Base-by-base conservation (phyloP, 495 filamentous ascomycete genomes). In the Talaromyces wortmannii region DNA sequence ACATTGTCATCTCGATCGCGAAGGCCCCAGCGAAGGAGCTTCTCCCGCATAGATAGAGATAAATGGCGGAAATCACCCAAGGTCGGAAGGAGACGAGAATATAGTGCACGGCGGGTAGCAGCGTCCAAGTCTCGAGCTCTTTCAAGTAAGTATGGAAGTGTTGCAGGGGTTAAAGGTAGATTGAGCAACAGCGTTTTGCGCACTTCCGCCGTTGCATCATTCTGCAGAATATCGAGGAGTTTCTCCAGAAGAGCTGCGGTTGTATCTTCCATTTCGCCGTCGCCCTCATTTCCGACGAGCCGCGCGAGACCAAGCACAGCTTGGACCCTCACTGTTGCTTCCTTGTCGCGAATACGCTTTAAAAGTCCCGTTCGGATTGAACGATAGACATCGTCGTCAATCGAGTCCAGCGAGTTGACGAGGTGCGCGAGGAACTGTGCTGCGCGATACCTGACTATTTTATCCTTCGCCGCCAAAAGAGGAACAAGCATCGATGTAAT, bases 51-150 rank as follows among this genome's bases (percentile, higher is more conserved):
- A 2, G 85, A 88, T n/a, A 97, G 78, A 17, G 91, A 95, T 46
- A 99, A 75, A 70, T 97, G 90, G 50, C 94, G 86, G 74, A 99
- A 99, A 70, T 99, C 94, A 15, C 92, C 92, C 7, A 99, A 77
- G 0, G 89, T 86, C 1, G 94, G 95, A 7, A 99, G 74, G 2
- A 99, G 73, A 13, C 89, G 84, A 4, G 92, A 87, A 65, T 97
- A 99, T 6, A 99, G 76, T 10, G 88, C 89, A 47, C 91, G 80
- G 50, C 94, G 80, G 2, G 90, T 97, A 3, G 82, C 75, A 2
- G 86, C 78, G 69, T 99, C 94, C 29, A 89, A 77, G 68, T 99
- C 94, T 59, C 94, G 80, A 17, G 95, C 90, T 55, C 94, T 82
- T 67, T 97, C 94, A 30, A 97, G 79, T 0, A 99, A 83, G 64